Conservation (phyloP, 2,329 filamentous ascomycete genomes). For the Ceratocystis lukuohia region DNA sequence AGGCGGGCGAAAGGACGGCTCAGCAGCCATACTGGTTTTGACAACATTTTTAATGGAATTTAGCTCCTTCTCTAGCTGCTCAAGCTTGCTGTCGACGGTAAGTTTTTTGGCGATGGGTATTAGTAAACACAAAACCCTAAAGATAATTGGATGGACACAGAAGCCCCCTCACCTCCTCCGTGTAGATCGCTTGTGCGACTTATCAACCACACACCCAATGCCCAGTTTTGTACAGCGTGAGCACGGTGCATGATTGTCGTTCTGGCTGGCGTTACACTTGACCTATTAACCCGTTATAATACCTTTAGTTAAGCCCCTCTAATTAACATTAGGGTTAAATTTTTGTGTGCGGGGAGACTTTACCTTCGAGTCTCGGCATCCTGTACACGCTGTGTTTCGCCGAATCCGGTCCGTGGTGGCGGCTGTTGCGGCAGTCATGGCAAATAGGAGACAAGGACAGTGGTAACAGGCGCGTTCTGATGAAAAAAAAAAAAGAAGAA, state of each 20-base stretch:
- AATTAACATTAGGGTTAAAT: not conserved
- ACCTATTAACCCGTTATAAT: constrained; percentile 26
- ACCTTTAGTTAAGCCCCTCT: not conserved
- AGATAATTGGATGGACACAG: not conserved
- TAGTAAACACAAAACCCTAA: not conserved
- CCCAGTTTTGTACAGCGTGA: constrained; percentile 34
- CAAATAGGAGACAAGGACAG: not conserved
- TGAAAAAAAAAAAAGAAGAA: not conserved
- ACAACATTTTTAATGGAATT: constrained; percentile 42
- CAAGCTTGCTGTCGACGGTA: constrained; percentile 34
- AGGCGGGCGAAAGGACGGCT: constrained; percentile 1
- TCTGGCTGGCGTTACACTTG: constrained; percentile 31
- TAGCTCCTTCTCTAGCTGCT: constrained; percentile 42
- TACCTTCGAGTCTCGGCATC: constrained; percentile 24
- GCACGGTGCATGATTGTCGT: constrained; percentile 29
- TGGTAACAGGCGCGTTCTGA: not conserved
- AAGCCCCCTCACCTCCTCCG: constrained; percentile 29
- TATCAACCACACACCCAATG: constrained; percentile 34
- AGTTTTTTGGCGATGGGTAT: not conserved
- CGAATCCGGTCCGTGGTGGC: constrained; percentile 23
- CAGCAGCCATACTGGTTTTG: constrained; percentile 21
- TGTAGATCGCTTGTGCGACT: constrained; percentile 35
- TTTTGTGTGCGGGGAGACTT: not conserved
- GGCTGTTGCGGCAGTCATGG: constrained; percentile 2
- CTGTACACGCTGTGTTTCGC: constrained; percentile 26